Conservation (phyloP, 805 yeast species). For the Lipomyces oligophaga region DNA sequence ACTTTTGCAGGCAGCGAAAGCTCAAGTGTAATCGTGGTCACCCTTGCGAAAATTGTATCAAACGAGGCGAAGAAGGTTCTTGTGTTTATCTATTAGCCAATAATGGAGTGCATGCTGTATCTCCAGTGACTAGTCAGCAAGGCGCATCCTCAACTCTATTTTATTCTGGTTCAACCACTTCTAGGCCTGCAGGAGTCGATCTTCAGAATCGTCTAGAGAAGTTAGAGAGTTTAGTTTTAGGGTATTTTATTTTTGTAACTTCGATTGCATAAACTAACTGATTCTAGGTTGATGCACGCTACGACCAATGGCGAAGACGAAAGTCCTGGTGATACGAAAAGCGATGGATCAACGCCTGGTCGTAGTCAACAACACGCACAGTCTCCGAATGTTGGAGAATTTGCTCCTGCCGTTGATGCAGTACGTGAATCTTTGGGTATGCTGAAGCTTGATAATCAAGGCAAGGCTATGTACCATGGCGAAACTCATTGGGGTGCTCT, state of each 20-base stretch:
- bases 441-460: constrained; percentile 37
- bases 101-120: constrained; percentile 5
- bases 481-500: constrained; percentile 38
- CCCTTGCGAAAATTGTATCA: constrained; percentile 37
- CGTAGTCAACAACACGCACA: background rate
- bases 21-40: constrained; percentile 37
- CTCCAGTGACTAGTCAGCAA: constrained; percentile 10
- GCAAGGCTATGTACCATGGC: constrained; percentile 37
- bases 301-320: constrained; percentile 14
- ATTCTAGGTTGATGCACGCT: constrained; percentile 19
- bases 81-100: constrained; percentile 25
- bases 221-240: constrained; percentile 34
- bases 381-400: constrained; percentile 9
- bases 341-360: constrained; percentile 4
- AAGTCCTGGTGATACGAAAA: constrained; percentile 16
- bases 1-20: constrained; percentile 37
- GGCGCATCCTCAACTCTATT: constrained; percentile 9
- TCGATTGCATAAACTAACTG: background rate
- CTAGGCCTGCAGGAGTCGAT: constrained; percentile 24
- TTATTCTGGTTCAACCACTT: constrained; percentile 3
- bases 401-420: constrained; percentile 23
- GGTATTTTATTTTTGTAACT: constrained; percentile 8
- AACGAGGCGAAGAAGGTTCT: constrained; percentile 28
- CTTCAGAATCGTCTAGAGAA: constrained; percentile 33
- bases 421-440: constrained; percentile 36